Conservation (phyloP, 2,329 filamentous ascomycete species). For the Fusarium paranaense region DNA sequence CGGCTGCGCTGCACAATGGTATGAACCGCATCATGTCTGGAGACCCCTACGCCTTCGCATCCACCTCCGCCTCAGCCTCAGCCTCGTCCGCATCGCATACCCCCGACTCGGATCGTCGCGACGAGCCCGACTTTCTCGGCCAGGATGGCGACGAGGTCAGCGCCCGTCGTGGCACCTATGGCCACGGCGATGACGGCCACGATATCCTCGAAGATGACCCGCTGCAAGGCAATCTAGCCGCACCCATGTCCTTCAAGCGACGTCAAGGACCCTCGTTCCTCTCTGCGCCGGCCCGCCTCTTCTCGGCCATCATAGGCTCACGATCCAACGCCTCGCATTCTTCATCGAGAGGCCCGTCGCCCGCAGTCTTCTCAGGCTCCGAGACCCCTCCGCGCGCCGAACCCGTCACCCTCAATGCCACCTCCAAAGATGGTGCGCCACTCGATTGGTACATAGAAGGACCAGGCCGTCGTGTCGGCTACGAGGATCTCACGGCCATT, state of each 20-base stretch:
- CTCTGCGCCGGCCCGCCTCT: conserved; percentile 59
- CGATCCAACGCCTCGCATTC: conserved; percentile 20
- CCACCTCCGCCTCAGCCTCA: conserved; percentile 41
- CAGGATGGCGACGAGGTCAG: conserved; percentile 46
- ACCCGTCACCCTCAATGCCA: conserved; percentile 26
- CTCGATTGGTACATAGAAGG: conserved; percentile 92
- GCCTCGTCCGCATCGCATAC: conserved; percentile 46
- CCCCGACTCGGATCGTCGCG: conserved; percentile 53
- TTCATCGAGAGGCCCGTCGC: conserved; percentile 33
- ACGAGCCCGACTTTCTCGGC: conserved; percentile 60
- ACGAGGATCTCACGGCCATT: conserved; percentile 96
- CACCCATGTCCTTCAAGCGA: conserved; percentile 77
- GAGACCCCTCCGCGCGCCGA: conserved; percentile 25
- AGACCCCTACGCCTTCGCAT: conserved; percentile 52
- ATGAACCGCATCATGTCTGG: conserved; percentile 57
- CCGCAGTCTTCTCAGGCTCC: conserved; percentile 27
- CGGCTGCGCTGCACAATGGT: conserved; percentile 47
- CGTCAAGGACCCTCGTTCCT: conserved; percentile 66
- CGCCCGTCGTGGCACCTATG: conserved; percentile 22
- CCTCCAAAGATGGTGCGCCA: conserved; percentile 60
- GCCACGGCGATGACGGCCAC: conserved; percentile 30
- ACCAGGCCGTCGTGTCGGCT: conserved; percentile 88
- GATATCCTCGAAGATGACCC: conserved; percentile 67
- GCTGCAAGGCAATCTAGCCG: conserved; percentile 60
- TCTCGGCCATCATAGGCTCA: conserved; percentile 58